Evolutionary conservation across 345 rosid genomes (phyloP).

Genomic region (Carallia pectinifolia): DNA sequence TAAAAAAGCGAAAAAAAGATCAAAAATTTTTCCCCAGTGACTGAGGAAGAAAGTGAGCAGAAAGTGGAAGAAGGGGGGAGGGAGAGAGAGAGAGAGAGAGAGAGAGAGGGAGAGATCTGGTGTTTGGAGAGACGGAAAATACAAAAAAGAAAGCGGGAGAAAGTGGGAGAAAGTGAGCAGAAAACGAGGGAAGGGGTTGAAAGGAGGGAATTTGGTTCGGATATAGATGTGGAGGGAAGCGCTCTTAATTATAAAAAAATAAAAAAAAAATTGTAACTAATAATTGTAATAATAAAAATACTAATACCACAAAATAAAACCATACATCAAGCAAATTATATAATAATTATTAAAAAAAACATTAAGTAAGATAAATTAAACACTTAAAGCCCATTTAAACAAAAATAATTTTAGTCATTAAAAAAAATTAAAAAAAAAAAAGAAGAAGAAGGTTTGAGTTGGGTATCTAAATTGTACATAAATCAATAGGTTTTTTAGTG

Average conservation of each 20-base stretch:
- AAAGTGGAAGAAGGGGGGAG: constrained; percentile 16
- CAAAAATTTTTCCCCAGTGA: background rate
- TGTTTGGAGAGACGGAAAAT: constrained; percentile 41
- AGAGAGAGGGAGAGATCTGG: constrained; percentile 31
- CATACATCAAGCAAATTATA: too few species aligned
- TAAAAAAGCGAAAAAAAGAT: background rate
- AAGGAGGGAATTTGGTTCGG: constrained; percentile 89
- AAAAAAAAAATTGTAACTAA: constrained; percentile 45
- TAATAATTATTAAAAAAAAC: too few species aligned
- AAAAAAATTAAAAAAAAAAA: too few species aligned
- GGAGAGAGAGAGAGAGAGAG: constrained; percentile 20
- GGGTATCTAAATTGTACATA: too few species aligned
- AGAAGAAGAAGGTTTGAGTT: too few species aligned
- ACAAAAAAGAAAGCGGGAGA: constrained; percentile 54
- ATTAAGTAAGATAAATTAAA: too few species aligned
- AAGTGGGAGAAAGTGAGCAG: constrained; percentile 30
- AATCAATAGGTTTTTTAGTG: too few species aligned
- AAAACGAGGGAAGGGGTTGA: constrained; percentile 59
- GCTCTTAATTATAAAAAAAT: constrained; percentile 47
- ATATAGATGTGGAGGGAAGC: constrained; percentile 94
- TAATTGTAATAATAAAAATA: background rate
- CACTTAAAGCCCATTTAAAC: too few species aligned
- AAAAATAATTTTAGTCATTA: too few species aligned
- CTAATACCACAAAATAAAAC: background rate
- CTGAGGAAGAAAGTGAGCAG: constrained; percentile 2